Evolutionary conservation across 257 asterid species (phyloP).

Genomic region (Solanum corneliomulleri): DNA sequence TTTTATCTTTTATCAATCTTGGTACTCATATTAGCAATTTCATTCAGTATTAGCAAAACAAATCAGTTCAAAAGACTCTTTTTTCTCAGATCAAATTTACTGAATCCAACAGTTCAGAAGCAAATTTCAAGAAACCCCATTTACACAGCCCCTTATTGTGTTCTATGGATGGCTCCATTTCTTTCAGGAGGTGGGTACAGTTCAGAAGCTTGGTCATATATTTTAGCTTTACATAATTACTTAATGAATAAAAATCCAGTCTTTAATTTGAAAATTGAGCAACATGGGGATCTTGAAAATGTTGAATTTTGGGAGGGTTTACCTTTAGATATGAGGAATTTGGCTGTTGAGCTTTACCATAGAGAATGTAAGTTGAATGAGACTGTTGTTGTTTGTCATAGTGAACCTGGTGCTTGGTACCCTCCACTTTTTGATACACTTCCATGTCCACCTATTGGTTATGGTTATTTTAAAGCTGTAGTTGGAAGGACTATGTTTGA

Average conservation of each 20-base stretch:
- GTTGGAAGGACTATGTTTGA: slow-evolving; percentile 93
- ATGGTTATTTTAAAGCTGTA: slow-evolving; percentile 39
- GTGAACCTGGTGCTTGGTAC: slow-evolving; percentile 95
- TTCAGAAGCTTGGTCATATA: slow-evolving; percentile 94
- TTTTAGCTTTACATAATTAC: slow-evolving; percentile 39
- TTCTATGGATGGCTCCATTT: slow-evolving; percentile 94
- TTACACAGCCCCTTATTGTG: slow-evolving; percentile 33
- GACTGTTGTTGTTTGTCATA: slow-evolving; percentile 73
- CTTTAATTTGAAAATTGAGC: slow-evolving; percentile 53
- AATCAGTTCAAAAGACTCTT: slow-evolving; percentile 5
- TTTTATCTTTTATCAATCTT: slow-evolving; percentile 27
- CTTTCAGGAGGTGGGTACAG: slow-evolving; percentile 93
- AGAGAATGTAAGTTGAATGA: slow-evolving; percentile 39
- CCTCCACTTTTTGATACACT: slow-evolving; percentile 71
- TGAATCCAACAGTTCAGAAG: slow-evolving; percentile 3
- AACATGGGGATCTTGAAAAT: slow-evolving; percentile 64
- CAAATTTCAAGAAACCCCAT: background rate
- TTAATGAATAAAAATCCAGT: slow-evolving; percentile 19
- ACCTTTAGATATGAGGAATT: slow-evolving; percentile 45
- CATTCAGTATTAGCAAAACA: slow-evolving; percentile 9
- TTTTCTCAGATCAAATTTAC: slow-evolving; percentile 12
- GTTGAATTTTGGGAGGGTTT: slow-evolving; percentile 71
- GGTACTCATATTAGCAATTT: slow-evolving; percentile 34
- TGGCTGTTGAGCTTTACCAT: slow-evolving; percentile 42
- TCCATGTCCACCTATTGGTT: slow-evolving; percentile 60